Evolutionary conservation across 495 filamentous ascomycete species (phyloP), one percentile per base, ranked within the genome.

Genomic region (Podospora fimiseda): DNA sequence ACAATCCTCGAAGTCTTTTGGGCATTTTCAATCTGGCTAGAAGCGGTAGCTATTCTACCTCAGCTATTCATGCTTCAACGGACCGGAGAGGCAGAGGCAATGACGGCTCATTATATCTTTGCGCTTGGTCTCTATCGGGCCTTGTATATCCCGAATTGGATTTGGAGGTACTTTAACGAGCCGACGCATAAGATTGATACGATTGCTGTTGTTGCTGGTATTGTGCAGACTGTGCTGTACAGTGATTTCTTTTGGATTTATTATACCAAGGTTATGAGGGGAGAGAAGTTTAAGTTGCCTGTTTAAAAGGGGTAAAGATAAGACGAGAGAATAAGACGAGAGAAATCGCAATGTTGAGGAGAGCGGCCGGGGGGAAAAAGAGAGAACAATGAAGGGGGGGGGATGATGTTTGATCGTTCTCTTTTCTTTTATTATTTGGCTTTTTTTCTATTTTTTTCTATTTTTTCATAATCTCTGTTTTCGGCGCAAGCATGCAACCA

Each of bases 161-260:
- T 96, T 51, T 96, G 85, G 63, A 80, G 93, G 21, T 96, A 94
- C 69, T 75, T 86, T 56, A 73, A 79, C 39, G 89, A 93, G 67
- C 73, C 74, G 24, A 64, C 64, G 42, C 68, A 75, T 55, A 81
- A 85, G 72, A 81, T 85, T 52, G 90, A 96, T 68, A 80, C 80
- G 44, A 90, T 95, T 59, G 84, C 91, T 2, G 83, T 94, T 40
- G 53, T 90, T 36, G 93, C 93, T 8, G 93, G 93, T 9, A 79
- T 96, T 23, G 74, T 96, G 53, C 93, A 98, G 77, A 97, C 93
- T 16, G 69, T 97, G 22, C 77, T 97, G 48, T 98, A 98, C 72
- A 95, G 89, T 48, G 93, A 98, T 72, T 98, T 98, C 75, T 98
- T 98, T 78, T 98, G 89, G 77, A 95, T 98, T 56, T 98, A 98